These are phyloP conservation scores for Populus trichocarpa DNA, from an alignment of 441 rosid genomes.

Conservation along the genomic window DNA sequence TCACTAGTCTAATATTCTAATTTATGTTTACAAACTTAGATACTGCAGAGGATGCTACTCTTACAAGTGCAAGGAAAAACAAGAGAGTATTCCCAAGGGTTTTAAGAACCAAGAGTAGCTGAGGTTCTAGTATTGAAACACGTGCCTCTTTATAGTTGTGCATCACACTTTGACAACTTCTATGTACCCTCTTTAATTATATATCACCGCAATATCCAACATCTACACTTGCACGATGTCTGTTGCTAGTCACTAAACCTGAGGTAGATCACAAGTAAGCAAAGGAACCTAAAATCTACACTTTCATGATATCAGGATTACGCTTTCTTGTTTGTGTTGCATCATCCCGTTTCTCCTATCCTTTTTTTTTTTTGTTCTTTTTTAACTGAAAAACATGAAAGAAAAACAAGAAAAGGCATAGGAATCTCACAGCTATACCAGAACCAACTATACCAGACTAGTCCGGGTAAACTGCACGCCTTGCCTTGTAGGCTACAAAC, in stretches of 20 bases:
- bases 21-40: too few relatives aligned
- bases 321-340: neutral
- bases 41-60: neutral
- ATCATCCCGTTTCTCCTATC: neutral
- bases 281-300: neutral
- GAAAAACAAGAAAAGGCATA: neutral
- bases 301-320: neutral
- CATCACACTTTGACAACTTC: neutral
- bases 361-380: neutral
- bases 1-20: too few relatives aligned
- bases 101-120: neutral
- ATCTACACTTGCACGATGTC: neutral
- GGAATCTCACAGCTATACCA: neutral
- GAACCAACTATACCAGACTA: neutral
- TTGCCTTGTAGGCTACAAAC: slow-evolving; percentile 31
- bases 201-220: neutral
- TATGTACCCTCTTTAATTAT: neutral
- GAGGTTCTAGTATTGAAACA: neutral
- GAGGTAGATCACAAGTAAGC: neutral
- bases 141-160: neutral
- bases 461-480: slow-evolving; percentile 8
- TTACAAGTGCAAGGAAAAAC: neutral
- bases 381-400: neutral
- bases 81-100: too few relatives aligned
- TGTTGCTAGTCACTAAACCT: neutral